A percentile compares a stretch with the other conserved stretches of the same genome.
These are phyloP conservation scores for Russula brevipes DNA, from an alignment of 768 basidiomycete genomes.

Conservation along the genomic window DNA sequence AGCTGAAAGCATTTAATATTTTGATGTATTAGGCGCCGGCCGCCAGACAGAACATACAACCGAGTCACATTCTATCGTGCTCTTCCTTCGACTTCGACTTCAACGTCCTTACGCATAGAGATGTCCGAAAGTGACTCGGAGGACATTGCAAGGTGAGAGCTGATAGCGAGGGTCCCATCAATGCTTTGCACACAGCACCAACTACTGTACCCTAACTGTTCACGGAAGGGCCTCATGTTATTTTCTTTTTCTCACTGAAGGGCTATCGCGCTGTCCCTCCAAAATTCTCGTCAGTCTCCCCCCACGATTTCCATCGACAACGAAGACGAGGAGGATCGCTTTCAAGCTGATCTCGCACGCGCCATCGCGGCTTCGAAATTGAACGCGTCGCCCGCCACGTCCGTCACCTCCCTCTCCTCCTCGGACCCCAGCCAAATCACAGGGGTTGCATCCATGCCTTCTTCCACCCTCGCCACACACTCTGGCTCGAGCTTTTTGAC, in stretches of 20 bases:
- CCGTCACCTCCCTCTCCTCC: conserved; percentile 25
- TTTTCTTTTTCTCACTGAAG: neutral
- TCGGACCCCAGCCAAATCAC: neutral
- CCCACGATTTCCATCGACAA: neutral
- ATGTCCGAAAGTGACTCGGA: conserved; percentile 17
- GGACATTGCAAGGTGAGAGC: conserved; percentile 19
- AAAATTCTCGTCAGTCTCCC: neutral
- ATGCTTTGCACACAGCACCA: too few relatives aligned
- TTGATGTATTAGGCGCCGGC: too few relatives aligned
- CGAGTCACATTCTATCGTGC: neutral
- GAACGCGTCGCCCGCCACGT: conserved; percentile 13
- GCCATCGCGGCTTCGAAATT: conserved; percentile 47
- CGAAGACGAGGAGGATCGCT: conserved; percentile 40
- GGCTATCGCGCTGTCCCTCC: conserved; percentile 23
- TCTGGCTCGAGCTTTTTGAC: conserved; percentile 43
- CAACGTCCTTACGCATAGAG: neutral
- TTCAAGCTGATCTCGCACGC: conserved; percentile 42
- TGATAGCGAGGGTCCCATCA: too few relatives aligned
- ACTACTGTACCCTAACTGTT: too few relatives aligned
- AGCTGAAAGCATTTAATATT: too few relatives aligned
- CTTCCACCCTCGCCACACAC: neutral
- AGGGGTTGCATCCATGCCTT: neutral
- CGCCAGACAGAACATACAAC: too few relatives aligned
- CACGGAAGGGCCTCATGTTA: too few relatives aligned
- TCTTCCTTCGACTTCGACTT: neutral